Conservation (phyloP, 228 moss, liverwort and hornwort genomes). For the Sphagnum magellanicum region DNA sequence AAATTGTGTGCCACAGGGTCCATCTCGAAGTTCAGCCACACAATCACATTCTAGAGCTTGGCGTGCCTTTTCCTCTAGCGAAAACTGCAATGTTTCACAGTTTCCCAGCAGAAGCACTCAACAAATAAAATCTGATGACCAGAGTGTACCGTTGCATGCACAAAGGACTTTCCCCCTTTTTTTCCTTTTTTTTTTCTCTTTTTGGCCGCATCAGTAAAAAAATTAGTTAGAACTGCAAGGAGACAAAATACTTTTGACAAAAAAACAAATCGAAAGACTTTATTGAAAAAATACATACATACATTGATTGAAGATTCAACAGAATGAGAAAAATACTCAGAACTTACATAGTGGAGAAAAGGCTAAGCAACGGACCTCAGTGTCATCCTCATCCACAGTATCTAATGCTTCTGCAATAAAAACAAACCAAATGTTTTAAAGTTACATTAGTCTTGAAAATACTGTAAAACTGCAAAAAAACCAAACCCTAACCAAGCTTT, state of each 20-base stretch:
- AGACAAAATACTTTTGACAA: neutral
- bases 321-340: conserved; percentile 13
- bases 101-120: neutral
- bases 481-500: no score
- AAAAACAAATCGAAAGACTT: neutral
- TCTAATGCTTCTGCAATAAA: conserved; percentile 35
- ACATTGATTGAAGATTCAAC: no score
- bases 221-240: neutral
- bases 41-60: conserved; percentile 75
- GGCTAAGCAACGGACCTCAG: conserved; percentile 65
- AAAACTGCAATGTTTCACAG: conserved; percentile 20
- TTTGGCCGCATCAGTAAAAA: no score
- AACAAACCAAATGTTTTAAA: neutral
- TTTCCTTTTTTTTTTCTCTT: no score
- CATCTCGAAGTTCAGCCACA: conserved; percentile 66
- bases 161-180: no score
- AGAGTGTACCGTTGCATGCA: neutral
- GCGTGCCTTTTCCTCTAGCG: conserved; percentile 55
- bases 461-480: no score
- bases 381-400: conserved; percentile 27
- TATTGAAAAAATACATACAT: neutral
- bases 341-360: conserved; percentile 50
- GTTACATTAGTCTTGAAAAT: no score
- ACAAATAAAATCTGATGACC: neutral
- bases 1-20: conserved; percentile 67